phyloP scores from a whole-genome alignment of 2,329 filamentous ascomycete species.

The Monilinia fructicola region DNA sequence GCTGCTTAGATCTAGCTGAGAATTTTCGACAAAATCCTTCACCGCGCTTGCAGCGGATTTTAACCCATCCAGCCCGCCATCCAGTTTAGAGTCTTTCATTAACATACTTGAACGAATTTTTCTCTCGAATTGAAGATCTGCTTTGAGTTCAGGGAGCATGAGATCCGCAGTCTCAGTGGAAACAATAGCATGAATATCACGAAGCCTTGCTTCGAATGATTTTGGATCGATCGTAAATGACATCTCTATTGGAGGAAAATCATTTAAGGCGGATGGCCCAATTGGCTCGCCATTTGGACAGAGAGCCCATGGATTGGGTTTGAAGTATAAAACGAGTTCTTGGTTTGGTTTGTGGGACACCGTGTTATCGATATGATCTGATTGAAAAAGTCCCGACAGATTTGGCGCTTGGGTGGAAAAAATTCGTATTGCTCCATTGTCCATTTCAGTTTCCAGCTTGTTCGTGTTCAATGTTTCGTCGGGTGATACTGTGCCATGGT shows the following conservation, averaged over 20 bases:
- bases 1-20: constrained; percentile 28
- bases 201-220: constrained; percentile 26
- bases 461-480: constrained; percentile 6
- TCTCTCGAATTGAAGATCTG: constrained; percentile 40
- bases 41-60: constrained; percentile 25
- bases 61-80: background rate
- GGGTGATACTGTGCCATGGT: background rate
- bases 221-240: constrained; percentile 29
- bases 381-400: constrained; percentile 28
- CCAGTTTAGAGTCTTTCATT: background rate
- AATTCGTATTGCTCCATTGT: constrained; percentile 2
- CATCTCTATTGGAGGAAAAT: constrained; percentile 40
- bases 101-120: constrained; percentile 30
- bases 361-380: background rate
- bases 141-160: constrained; percentile 38
- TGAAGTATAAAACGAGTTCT: constrained; percentile 33
- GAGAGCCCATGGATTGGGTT: constrained; percentile 36
- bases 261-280: constrained; percentile 30
- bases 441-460: constrained; percentile 1
- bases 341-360: constrained; percentile 6
- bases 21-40: constrained; percentile 30
- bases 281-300: constrained; percentile 22
- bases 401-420: constrained; percentile 35
- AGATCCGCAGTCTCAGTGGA: constrained; percentile 33
- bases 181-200: constrained; percentile 33